Conservation (phyloP, 176 grass and related monocot genomes). For the Triticum dicoccoides region DNA sequence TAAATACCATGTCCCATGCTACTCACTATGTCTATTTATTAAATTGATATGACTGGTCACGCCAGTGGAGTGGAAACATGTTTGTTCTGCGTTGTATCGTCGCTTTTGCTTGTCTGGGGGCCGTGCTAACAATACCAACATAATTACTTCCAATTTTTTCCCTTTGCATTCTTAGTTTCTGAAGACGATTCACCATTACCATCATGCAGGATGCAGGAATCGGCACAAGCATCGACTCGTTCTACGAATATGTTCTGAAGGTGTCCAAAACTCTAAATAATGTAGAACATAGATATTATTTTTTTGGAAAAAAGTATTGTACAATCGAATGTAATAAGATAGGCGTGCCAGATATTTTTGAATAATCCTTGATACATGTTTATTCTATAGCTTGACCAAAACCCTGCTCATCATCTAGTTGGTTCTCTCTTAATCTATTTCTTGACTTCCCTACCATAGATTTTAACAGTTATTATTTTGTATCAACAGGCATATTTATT, state of each 20-base stretch:
- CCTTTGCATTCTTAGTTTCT: not conserved
- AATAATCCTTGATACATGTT: not conserved
- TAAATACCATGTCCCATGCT: not conserved
- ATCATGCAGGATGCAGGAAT: conserved; percentile 58
- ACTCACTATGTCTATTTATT: not conserved
- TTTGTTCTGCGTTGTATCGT: not conserved
- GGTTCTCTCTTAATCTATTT: conserved; percentile 18
- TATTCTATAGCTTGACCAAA: conserved; percentile 19
- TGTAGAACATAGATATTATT: not conserved
- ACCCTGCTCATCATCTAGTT: conserved; percentile 9
- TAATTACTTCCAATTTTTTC: not conserved
- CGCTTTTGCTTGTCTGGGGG: conserved; percentile 7
- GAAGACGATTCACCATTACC: not conserved
- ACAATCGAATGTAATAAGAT: not conserved
- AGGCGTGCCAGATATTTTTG: not conserved
- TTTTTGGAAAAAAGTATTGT: not conserved
- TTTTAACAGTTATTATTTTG: conserved; percentile 25
- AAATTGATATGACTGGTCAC: conserved; percentile 11
- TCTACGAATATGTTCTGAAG: conserved; percentile 99
- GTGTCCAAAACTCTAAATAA: conserved; percentile 17
- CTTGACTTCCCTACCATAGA: not conserved
- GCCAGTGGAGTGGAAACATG: not conserved
- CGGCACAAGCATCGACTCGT: conserved; percentile 97
- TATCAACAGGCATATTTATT: conserved; percentile 86
- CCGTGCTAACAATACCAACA: not conserved